Conservation (phyloP, 2,329 filamentous ascomycete genomes). For the Nigrospora oryzae region DNA sequence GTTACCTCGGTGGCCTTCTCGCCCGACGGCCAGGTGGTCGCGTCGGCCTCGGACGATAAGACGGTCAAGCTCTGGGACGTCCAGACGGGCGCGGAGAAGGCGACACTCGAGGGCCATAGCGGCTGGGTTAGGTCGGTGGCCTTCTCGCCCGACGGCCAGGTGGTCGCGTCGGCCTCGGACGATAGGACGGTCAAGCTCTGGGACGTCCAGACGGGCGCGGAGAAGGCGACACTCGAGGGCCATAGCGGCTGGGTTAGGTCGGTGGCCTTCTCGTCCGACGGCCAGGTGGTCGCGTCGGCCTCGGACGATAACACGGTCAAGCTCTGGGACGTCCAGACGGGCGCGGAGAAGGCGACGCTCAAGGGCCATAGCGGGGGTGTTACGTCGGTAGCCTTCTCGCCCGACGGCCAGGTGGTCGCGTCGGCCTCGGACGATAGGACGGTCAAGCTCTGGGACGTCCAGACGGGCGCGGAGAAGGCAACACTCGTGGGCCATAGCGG, state of each 20-base stretch:
- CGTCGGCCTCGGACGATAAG: not conserved
- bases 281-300: not conserved
- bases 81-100: not conserved
- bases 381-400: not conserved
- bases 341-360: not conserved
- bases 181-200: not conserved
- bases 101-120: not conserved
- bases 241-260: not conserved
- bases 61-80: not conserved
- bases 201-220: not conserved
- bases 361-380: not conserved
- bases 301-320: not conserved
- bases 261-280: slow-evolving; percentile 1
- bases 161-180: not conserved
- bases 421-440: not conserved
- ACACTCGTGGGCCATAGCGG: not conserved
- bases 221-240: not conserved
- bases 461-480: not conserved
- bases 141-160: not conserved
- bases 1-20: not conserved
- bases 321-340: not conserved
- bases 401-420: not conserved
- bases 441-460: not conserved
- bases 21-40: not conserved
- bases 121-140: not conserved